A percentile compares a stretch with the other conserved stretches of the same genome.
Evolutionary conservation across 805 yeast species (phyloP).

Genomic region (Komagataella ulmi): DNA sequence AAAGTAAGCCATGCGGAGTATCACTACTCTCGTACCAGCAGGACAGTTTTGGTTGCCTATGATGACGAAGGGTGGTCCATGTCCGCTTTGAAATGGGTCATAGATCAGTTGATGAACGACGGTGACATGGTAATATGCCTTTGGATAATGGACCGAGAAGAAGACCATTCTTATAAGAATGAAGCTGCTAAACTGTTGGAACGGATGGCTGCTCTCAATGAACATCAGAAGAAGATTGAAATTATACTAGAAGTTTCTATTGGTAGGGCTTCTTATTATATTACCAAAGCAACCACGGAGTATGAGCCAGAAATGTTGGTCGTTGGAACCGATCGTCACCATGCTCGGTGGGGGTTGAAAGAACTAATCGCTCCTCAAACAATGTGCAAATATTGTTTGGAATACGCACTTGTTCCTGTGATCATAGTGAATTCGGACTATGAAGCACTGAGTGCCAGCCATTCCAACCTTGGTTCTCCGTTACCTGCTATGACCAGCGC

Average conservation of each 20-base stretch:
- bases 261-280: constrained; percentile 27
- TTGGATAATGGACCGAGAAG: constrained; percentile 24
- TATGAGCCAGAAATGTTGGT: constrained; percentile 31
- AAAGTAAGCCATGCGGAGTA: constrained; percentile 23
- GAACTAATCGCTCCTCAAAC: constrained; percentile 26
- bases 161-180: constrained; percentile 12
- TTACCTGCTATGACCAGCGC: background rate
- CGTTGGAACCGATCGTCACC: constrained; percentile 29
- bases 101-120: constrained; percentile 27
- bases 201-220: constrained; percentile 18
- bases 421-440: constrained; percentile 27
- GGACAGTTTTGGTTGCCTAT: constrained; percentile 30
- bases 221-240: constrained; percentile 22
- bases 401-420: constrained; percentile 31
- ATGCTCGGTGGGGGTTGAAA: constrained; percentile 23
- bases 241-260: constrained; percentile 28
- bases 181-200: constrained; percentile 21
- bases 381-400: constrained; percentile 33
- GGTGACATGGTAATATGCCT: constrained; percentile 32
- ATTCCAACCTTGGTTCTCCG: background rate
- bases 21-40: constrained; percentile 19
- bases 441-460: constrained; percentile 7
- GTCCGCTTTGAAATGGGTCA: constrained; percentile 29
- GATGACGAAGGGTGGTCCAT: constrained; percentile 27
- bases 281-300: constrained; percentile 25